Conservation (phyloP, 495 filamentous ascomycete genomes). For the Lasiosphaeria hispida region DNA sequence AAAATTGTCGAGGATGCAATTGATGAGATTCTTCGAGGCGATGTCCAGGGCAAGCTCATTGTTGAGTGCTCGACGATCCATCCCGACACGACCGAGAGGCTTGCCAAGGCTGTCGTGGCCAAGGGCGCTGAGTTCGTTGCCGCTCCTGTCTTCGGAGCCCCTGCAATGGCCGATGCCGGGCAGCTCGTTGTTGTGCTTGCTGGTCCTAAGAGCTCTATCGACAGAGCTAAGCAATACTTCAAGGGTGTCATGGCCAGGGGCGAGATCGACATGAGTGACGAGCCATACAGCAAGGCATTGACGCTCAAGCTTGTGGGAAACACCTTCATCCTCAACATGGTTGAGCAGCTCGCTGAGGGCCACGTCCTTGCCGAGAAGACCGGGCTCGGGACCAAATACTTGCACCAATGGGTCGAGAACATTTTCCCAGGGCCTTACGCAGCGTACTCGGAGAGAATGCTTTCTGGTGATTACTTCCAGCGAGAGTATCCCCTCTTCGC, state of each 20-base stretch:
- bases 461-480: constrained; percentile 67
- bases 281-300: constrained; percentile 56
- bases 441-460: constrained; percentile 72
- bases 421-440: constrained; percentile 64
- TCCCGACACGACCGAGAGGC: constrained; percentile 70
- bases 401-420: constrained; percentile 65
- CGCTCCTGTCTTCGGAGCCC: constrained; percentile 80
- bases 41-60: constrained; percentile 67
- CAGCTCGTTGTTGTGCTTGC: constrained; percentile 75
- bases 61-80: constrained; percentile 88
- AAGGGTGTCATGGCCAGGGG: constrained; percentile 73
- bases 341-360: constrained; percentile 74
- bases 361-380: constrained; percentile 76
- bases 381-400: constrained; percentile 66
- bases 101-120: constrained; percentile 53
- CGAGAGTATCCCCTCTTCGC: constrained; percentile 70
- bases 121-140: constrained; percentile 72
- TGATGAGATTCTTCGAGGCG: constrained; percentile 48
- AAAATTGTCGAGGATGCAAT: constrained; percentile 61
- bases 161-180: constrained; percentile 73
- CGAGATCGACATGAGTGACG: constrained; percentile 67
- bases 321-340: constrained; percentile 80
- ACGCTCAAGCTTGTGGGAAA: constrained; percentile 83
- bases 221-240: constrained; percentile 68
- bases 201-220: constrained; percentile 58